These are phyloP conservation scores for Backusella psychrophila DNA, from an alignment of 192 early-diverging fungal genomes.

Conservation along the genomic window DNA sequence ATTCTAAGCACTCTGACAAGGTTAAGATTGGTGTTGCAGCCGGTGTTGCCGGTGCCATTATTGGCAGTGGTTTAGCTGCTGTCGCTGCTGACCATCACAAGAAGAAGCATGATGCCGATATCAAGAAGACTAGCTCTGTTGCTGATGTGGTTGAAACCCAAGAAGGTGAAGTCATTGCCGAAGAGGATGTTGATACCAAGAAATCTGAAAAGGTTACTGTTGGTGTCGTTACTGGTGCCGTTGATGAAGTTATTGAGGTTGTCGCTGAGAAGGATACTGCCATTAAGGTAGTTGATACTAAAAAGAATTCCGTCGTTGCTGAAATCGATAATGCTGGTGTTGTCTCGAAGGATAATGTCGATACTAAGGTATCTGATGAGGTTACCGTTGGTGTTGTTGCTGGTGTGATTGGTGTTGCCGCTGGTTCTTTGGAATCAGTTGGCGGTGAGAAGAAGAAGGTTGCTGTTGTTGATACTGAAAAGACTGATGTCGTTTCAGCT, in stretches of 20 bases:
- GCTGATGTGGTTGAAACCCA: neutral
- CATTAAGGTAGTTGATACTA: neutral
- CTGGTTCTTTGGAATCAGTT: neutral
- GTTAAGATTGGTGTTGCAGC: neutral
- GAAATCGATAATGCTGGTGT: neutral
- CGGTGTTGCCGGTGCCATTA: neutral
- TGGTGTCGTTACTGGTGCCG: neutral
- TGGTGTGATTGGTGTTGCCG: neutral
- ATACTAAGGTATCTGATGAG: neutral
- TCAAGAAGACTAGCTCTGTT: neutral
- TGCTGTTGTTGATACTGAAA: neutral
- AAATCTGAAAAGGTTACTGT: neutral
- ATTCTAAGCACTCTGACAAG: too few relatives aligned
- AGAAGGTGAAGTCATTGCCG: neutral
- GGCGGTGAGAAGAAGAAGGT: neutral
- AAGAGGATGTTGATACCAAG: neutral
- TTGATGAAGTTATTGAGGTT: neutral
- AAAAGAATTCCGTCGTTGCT: neutral
- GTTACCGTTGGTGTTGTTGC: neutral
- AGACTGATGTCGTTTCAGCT: neutral
- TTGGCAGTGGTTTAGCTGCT: neutral
- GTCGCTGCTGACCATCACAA: neutral
- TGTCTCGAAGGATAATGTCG: neutral
- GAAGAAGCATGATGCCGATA: neutral
- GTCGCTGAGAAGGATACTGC: neutral